These are phyloP conservation scores for Phytophthora syringae DNA, from an alignment of 352 stramenopile genomes.

Conservation along the genomic window DNA sequence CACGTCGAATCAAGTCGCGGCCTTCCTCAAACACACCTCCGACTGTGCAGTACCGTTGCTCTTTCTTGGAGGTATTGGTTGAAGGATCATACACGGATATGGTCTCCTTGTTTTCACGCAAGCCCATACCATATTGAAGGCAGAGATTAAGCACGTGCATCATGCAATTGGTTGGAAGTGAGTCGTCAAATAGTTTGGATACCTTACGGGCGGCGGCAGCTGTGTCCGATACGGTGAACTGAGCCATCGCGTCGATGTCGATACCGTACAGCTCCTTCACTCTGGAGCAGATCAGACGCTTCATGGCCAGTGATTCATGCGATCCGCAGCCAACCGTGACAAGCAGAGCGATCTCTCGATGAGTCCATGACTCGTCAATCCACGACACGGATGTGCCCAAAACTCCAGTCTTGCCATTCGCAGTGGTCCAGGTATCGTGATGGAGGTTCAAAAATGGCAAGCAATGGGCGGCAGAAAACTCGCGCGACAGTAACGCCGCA, in stretches of 20 bases:
- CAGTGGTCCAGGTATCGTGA: constrained; percentile 9
- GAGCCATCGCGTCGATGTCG: constrained; percentile 1
- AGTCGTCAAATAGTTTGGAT: constrained; percentile 4
- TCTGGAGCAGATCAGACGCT: neutral
- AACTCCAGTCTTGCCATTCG: neutral
- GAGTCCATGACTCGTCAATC: constrained; percentile 1
- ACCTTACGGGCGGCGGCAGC: constrained; percentile 1
- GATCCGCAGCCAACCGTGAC: neutral
- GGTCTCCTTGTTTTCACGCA: constrained; percentile 3
- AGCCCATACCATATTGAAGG: neutral
- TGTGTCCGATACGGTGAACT: constrained; percentile 13
- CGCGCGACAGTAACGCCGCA: neutral
- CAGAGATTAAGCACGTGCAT: constrained; percentile 20
- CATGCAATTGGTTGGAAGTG: neutral
- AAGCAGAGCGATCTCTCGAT: constrained; percentile 6
- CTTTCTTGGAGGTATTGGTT: neutral
- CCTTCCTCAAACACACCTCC: constrained; percentile 5
- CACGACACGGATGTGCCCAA: constrained; percentile 6
- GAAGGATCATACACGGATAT: neutral
- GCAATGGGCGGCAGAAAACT: neutral
- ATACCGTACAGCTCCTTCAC: neutral
- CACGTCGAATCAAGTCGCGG: neutral
- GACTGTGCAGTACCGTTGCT: neutral
- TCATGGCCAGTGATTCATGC: neutral
- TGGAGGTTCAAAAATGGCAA: constrained; percentile 9